phyloP scores from a whole-genome alignment of 2,329 filamentous ascomycete species.

The Teratosphaeriaceae sp. region DNA sequence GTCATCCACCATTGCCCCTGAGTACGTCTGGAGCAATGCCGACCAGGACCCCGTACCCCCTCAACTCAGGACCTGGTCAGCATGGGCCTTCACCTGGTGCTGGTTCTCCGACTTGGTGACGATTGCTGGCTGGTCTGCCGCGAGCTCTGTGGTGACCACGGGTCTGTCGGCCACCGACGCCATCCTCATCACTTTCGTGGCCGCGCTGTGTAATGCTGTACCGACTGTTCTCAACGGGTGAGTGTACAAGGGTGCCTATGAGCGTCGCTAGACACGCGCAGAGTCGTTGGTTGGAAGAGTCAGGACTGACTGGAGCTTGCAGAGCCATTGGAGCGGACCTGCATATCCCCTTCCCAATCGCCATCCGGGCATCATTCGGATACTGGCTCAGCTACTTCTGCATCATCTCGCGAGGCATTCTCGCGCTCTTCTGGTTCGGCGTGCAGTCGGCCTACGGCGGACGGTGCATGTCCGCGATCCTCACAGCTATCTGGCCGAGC shows the following conservation, averaged over 20 bases:
- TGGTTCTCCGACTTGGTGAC: constrained; percentile 36
- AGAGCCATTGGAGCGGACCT: constrained; percentile 38
- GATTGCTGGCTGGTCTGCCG: constrained; percentile 29
- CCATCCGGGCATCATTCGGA: constrained; percentile 12
- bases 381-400: constrained; percentile 17
- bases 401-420: constrained; percentile 15
- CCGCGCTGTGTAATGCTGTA: constrained; percentile 47
- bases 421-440: constrained; percentile 20
- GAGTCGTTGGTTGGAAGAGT: too few relatives aligned
- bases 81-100: constrained; percentile 35
- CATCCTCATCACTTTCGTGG: constrained; percentile 44
- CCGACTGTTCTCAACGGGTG: constrained; percentile 50
- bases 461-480: constrained; percentile 11
- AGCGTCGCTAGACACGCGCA: too few relatives aligned
- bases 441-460: constrained; percentile 15
- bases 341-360: constrained; percentile 35
- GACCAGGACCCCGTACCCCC: constrained; percentile 30
- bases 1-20: constrained; percentile 39
- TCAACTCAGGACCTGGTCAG: constrained; percentile 19
- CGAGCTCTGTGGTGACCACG: constrained; percentile 41
- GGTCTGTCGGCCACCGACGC: constrained; percentile 51
- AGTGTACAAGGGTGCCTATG: neutral
- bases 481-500: constrained; percentile 31
- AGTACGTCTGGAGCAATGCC: constrained; percentile 34
- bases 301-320: neutral